Base-by-base conservation (phyloP, 371 early-diverging fungal genomes). In the Apophysomyces sp. region DNA sequence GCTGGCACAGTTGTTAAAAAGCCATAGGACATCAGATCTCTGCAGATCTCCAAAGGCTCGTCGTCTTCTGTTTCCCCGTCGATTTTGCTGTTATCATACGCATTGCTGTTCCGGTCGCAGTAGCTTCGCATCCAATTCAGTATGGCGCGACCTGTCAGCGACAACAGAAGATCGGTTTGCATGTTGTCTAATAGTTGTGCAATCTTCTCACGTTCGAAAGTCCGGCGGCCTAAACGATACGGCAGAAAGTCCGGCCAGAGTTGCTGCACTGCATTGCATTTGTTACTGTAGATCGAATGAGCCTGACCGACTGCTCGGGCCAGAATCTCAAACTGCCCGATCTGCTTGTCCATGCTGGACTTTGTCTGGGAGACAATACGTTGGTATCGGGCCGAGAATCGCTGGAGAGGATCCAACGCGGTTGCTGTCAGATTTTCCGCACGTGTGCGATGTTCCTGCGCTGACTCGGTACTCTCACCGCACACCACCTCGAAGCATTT, bases 401-500 rank as follows among this genome's bases (percentile, higher is more conserved):
- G 72, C 30, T 79, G 57, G 21, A 92, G 65, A 18, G 89, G 89
- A 59, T 84, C 73, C 12, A 92, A 69, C 13, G 87, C 87, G 15
- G 84, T 80, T 32, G 80, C 83, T 37, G 70, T 58, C 49, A 92
- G 66, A 64, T 90, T 85, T 5, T 74, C 60, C 1, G 88, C 91
- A 9, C 89, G 67, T 15, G 73, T 68, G 2, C 70, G 52, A 63
- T 92, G 91, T 0, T 82, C 82, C 15, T 81, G 70, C 7, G 81
- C 76, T 24, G 87, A 77, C 12, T 81, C 80, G 24, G 70, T 57
- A 62, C 89, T 85, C 59, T 92, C 92, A 5, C 76, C 57, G 18
- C 84, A 79, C 16, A 92, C 77, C 1, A 86, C 83, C 60, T 86
- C 84, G 60, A 84, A 92, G n/a, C 88, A 88, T 52, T 80, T 82